Conservation (phyloP, 148 eudicot genomes). For the Rhododendron vialii region DNA sequence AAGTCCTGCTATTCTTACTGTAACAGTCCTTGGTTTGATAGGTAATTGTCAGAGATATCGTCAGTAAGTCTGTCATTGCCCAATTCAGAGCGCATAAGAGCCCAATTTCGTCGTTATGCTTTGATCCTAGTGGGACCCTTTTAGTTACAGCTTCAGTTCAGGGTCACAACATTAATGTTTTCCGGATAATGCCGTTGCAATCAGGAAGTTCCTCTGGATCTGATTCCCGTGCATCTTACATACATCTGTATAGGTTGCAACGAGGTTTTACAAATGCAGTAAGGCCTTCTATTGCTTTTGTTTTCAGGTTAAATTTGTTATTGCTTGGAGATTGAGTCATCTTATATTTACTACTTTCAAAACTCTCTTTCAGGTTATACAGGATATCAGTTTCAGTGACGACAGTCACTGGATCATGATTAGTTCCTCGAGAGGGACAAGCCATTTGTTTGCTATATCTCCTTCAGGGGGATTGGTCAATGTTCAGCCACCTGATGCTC, state of each 20-base stretch:
- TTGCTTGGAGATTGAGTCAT: not conserved
- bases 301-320: slow-evolving; percentile 6
- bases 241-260: slow-evolving; percentile 79
- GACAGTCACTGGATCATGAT: slow-evolving; percentile 79
- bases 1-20: not conserved
- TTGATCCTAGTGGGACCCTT: slow-evolving; percentile 85
- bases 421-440: slow-evolving; percentile 80
- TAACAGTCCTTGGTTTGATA: slow-evolving; percentile 17
- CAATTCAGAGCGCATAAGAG: slow-evolving; percentile 86
- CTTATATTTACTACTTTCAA: not conserved
- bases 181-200: slow-evolving; percentile 54
- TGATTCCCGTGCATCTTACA: slow-evolving; percentile 43
- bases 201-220: slow-evolving; percentile 32
- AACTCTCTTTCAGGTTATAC: slow-evolving; percentile 56
- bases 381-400: slow-evolving; percentile 75
- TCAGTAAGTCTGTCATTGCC: slow-evolving; percentile 59
- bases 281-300: slow-evolving; percentile 20
- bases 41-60: slow-evolving; percentile 80
- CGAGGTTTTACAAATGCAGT: slow-evolving; percentile 89
- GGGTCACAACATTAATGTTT: slow-evolving; percentile 84
- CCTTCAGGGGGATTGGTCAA: slow-evolving; percentile 63
- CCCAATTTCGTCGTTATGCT: slow-evolving; percentile 74
- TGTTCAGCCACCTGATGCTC: slow-evolving; percentile 33
- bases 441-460: slow-evolving; percentile 75
- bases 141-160: slow-evolving; percentile 88